Conservation (phyloP, 768 basidiomycete species). For the Pleurotus eryngii region DNA sequence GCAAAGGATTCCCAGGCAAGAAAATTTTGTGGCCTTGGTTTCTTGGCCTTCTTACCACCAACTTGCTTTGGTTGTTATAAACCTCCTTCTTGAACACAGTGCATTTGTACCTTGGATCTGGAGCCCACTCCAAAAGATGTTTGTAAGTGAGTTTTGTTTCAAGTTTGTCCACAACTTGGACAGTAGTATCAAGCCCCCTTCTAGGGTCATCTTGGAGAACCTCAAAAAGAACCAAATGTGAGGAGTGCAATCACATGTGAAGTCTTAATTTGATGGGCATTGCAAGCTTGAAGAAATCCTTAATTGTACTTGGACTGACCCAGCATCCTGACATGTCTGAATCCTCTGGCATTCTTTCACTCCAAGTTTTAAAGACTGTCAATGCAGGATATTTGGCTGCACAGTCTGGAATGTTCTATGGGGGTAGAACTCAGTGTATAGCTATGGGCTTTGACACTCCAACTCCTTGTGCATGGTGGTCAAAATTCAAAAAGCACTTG, state of each 20-base stretch:
- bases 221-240: slow-evolving; percentile 24
- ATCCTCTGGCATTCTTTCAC: too few species aligned
- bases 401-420: too few species aligned
- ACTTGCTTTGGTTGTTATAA: background rate
- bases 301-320: too few species aligned
- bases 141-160: background rate
- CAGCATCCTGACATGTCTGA: too few species aligned
- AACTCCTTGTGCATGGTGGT: too few species aligned
- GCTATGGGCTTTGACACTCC: too few species aligned
- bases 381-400: too few species aligned
- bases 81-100: background rate
- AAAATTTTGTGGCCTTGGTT: background rate
- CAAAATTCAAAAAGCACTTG: too few species aligned
- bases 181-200: background rate
- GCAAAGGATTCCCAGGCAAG: background rate
- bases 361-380: too few species aligned
- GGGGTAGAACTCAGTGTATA: too few species aligned
- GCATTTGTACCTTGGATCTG: background rate
- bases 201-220: slow-evolving; percentile 7
- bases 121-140: background rate
- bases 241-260: slow-evolving; percentile 7
- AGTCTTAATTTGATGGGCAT: slow-evolving; percentile 6
- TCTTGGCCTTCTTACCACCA: too few species aligned
- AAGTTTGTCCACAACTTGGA: background rate
- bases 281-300: too few species aligned